These are phyloP conservation scores for Chrysosphaeria jannelii DNA, from an alignment of 2,329 filamentous ascomycete genomes.

Conservation along the genomic window DNA sequence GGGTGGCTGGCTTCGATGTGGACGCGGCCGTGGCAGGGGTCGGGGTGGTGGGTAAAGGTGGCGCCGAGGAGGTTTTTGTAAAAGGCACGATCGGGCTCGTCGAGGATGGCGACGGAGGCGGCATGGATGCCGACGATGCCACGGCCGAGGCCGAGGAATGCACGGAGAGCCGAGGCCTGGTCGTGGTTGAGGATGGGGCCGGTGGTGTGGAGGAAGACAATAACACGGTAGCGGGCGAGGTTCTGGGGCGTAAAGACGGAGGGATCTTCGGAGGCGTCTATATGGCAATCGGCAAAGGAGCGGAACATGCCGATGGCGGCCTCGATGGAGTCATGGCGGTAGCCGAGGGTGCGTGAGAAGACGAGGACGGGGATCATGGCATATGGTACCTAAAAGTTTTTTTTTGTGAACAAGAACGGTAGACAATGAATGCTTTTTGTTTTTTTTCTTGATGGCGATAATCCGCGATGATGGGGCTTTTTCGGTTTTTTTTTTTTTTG, in stretches of 20 bases:
- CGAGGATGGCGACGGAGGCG: conserved; percentile 9
- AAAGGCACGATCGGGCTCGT: conserved; percentile 7
- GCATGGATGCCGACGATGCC: conserved; percentile 14
- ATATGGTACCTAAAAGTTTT: too few relatives aligned
- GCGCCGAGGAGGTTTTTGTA: conserved; percentile 12
- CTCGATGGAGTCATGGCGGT: conserved; percentile 12
- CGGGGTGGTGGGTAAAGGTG: conserved; percentile 11
- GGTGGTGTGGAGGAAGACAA: conserved; percentile 12
- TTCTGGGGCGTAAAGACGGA: conserved; percentile 7
- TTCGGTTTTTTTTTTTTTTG: too few relatives aligned
- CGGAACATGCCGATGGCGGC: conserved; percentile 9
- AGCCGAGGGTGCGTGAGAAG: conserved; percentile 11
- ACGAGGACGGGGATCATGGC: conserved; percentile 11
- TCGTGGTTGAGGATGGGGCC: conserved; percentile 10
- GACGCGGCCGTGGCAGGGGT: conserved; percentile 9
- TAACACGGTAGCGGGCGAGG: conserved; percentile 9
- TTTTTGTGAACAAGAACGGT: too few relatives aligned
- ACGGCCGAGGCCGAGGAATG: conserved; percentile 9
- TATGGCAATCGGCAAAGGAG: conserved; percentile 7
- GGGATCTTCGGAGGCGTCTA: conserved; percentile 11
- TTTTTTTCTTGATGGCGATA: too few relatives aligned
- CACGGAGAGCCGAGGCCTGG: conserved; percentile 9
- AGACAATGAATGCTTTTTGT: too few relatives aligned
- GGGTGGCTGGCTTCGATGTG: conserved; percentile 8
- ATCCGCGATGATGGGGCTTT: too few relatives aligned